Evolutionary conservation across 371 early-diverging fungal species (phyloP).

Genomic region (Mucor mucedo): DNA sequence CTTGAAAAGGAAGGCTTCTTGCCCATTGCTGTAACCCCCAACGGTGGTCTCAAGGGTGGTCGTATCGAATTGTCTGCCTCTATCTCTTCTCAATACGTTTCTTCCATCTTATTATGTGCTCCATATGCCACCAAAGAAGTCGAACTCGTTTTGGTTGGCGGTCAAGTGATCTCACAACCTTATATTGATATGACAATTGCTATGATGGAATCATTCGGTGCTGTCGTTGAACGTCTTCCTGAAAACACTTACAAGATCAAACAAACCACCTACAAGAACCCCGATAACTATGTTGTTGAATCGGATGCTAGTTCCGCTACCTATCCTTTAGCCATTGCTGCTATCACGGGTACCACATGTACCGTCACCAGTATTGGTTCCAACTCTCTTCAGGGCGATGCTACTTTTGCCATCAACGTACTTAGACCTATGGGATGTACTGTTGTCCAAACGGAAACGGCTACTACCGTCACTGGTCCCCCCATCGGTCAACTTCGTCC

Average conservation of each 20-base stretch:
- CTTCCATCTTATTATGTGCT: conserved; percentile 93
- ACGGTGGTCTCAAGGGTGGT: conserved; percentile 87
- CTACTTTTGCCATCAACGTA: conserved; percentile 91
- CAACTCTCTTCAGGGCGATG: conserved; percentile 89
- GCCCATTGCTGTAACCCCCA: conserved; percentile 82
- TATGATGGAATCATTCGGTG: conserved; percentile 96
- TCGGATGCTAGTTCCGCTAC: conserved; percentile 97
- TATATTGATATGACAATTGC: conserved; percentile 98
- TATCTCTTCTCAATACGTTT: conserved; percentile 96
- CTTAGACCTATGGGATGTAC: conserved; percentile 91
- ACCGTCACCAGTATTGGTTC: conserved; percentile 93
- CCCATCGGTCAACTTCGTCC: conserved; percentile 73
- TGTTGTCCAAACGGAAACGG: conserved; percentile 85
- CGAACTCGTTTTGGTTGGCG: conserved; percentile 85
- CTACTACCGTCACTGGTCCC: conserved; percentile 93
- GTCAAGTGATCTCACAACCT: conserved; percentile 94
- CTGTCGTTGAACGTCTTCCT: conserved; percentile 75
- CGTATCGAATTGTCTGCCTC: conserved; percentile 89
- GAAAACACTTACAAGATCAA: conserved; percentile 88
- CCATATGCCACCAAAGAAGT: conserved; percentile 89
- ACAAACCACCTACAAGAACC: conserved; percentile 78
- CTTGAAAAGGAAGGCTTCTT: conserved; percentile 84
- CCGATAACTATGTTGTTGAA: conserved; percentile 86
- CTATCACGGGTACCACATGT: conserved; percentile 89
- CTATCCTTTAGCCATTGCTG: conserved; percentile 97